A percentile compares a stretch with the other conserved stretches of the same genome.
Evolutionary conservation across 495 filamentous ascomycete genomes (phyloP).

Genomic region (Trypethelium eluteriae): DNA sequence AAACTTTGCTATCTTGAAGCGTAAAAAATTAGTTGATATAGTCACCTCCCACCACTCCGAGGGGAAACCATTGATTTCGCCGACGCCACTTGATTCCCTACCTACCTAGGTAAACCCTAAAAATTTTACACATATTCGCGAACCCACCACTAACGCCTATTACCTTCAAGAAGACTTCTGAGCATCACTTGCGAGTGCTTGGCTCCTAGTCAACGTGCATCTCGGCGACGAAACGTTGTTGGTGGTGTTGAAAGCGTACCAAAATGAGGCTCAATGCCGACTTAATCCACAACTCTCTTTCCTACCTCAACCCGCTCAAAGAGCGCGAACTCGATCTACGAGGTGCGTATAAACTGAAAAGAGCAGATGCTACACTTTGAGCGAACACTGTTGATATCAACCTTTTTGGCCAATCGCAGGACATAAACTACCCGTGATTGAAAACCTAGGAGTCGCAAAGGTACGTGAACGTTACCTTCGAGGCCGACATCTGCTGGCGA

Average conservation of each 20-base stretch:
- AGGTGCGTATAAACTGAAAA: constrained; percentile 88
- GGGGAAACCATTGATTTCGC: no score
- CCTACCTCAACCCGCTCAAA: constrained; percentile 94
- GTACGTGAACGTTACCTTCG: constrained; percentile 44
- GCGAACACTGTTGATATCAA: constrained; percentile 73
- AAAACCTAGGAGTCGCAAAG: constrained; percentile 94
- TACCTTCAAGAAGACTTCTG: not conserved
- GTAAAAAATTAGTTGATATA: no score
- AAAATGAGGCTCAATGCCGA: constrained; percentile 90
- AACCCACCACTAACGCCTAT: no score
- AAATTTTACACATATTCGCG: no score
- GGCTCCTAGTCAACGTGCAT: not conserved
- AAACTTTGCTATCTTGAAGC: no score
- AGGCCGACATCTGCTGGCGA: not conserved
- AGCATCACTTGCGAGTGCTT: not conserved
- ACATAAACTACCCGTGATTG: constrained; percentile 94
- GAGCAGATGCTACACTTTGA: constrained; percentile 91
- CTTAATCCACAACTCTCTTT: constrained; percentile 81
- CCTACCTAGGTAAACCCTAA: no score
- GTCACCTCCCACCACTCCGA: no score
- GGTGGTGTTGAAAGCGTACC: not conserved
- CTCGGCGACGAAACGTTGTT: no score
- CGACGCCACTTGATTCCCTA: no score
- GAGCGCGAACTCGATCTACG: constrained; percentile 98
- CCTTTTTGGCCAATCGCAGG: constrained; percentile 57